phyloP scores from a whole-genome alignment of 2,329 filamentous ascomycete genomes.

The Talaromyces amestolkiae region DNA sequence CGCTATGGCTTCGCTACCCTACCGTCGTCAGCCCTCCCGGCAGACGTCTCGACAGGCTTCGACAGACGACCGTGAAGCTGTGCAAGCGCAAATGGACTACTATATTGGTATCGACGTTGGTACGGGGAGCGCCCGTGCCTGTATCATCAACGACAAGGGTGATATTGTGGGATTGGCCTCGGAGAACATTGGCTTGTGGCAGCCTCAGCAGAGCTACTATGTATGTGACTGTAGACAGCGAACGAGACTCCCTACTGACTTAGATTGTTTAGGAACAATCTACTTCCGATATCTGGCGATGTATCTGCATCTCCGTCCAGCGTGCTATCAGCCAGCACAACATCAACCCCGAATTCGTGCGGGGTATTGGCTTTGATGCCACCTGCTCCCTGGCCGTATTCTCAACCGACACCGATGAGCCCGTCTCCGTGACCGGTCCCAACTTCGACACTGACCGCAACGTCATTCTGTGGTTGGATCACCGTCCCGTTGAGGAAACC shows the following conservation, averaged over 20 bases:
- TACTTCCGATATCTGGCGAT: conserved; percentile 92
- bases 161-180: conserved; percentile 75
- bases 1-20: conserved; percentile 35
- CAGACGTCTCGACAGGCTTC: conserved; percentile 39
- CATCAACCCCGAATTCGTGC: conserved; percentile 71
- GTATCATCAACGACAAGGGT: conserved; percentile 87
- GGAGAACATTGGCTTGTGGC: conserved; percentile 76
- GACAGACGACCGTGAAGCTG: conserved; percentile 54
- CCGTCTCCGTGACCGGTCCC: conserved; percentile 83
- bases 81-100: conserved; percentile 57
- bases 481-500: conserved; percentile 86
- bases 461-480: conserved; percentile 95
- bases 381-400: conserved; percentile 98
- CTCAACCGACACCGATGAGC: conserved; percentile 81
- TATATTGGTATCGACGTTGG: conserved; percentile 92
- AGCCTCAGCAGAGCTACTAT: conserved; percentile 72
- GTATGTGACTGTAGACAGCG: conserved; percentile 44
- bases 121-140: conserved; percentile 90
- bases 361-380: conserved; percentile 93
- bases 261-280: conserved; percentile 75
- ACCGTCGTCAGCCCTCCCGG: conserved; percentile 32
- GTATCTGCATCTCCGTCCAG: conserved; percentile 86
- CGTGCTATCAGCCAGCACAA: conserved; percentile 77
- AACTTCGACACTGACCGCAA: conserved; percentile 89
- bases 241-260: background rate